Evolutionary conservation across 228 moss, liverwort and hornwort genomes (phyloP).

Genomic region (Sphagnum magellanicum): DNA sequence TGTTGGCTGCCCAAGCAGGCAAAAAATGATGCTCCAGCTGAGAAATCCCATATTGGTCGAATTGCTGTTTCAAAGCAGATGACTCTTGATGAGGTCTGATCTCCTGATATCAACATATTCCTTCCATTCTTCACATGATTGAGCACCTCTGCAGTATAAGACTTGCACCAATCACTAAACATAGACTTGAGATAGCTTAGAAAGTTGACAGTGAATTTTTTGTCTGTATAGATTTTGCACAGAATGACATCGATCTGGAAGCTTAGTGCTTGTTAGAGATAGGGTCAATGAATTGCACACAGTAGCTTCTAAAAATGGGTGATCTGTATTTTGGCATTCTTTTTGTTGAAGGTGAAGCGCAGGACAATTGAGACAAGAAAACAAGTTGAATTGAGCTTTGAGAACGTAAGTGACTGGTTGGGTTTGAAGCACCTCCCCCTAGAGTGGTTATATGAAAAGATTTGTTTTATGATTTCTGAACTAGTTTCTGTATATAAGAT

Average conservation of each 20-base stretch:
- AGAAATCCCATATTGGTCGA: constrained; percentile 55
- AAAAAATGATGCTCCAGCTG: constrained; percentile 37
- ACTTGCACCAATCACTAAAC: too few relatives aligned
- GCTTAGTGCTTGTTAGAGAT: not conserved
- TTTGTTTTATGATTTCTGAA: too few relatives aligned
- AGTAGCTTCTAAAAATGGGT: constrained; percentile 9
- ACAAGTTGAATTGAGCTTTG: constrained; percentile 37
- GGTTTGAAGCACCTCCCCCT: too few relatives aligned
- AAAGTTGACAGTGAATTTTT: not conserved
- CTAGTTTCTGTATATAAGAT: too few relatives aligned
- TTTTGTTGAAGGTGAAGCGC: constrained; percentile 38
- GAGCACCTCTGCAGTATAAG: too few relatives aligned
- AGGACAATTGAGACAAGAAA: constrained; percentile 59
- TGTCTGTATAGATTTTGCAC: not conserved
- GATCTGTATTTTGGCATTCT: constrained; percentile 14
- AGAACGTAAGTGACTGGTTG: constrained; percentile 27
- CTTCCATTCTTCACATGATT: too few relatives aligned
- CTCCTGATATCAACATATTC: not conserved
- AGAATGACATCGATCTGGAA: not conserved
- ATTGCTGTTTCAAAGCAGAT: constrained; percentile 81
- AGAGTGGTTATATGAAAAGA: too few relatives aligned
- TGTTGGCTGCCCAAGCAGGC: constrained; percentile 17
- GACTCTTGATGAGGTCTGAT: constrained; percentile 62
- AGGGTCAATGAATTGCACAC: not conserved
- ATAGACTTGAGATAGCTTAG: not conserved